Base-by-base conservation (phyloP, 371 early-diverging fungal genomes). In the Dinochytrium kinnereticum region DNA sequence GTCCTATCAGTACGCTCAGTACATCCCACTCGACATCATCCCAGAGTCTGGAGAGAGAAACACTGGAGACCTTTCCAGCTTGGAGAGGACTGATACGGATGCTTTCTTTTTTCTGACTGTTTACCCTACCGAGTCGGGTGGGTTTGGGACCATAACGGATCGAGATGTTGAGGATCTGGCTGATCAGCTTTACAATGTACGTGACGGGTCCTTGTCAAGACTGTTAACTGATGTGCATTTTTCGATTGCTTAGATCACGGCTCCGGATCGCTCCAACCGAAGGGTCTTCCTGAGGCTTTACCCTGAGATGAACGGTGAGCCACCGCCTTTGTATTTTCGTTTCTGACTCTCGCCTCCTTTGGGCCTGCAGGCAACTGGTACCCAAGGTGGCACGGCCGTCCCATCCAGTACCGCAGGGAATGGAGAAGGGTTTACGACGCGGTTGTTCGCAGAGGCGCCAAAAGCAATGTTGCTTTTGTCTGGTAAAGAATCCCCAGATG, bases 51-150 rank as follows among this genome's bases (percentile, higher is more conserved):
- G 69, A 69, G 53, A 19, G 13, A 5, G 5, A 50, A 40, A 37
- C 64, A 66, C 66, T 24, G 66, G 44, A 2, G 37, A 66, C 44
- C 26, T 66, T 5, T n/a, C 44, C 2, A 15, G 7, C 30, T 28
- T 66, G 39, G 66, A 66, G 44, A 33, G 2, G 5, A 66, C 66
- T 5, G 2, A 57, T 0, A 64, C 76, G 30, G 77, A 79, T 53
- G 78, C 79, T 1, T 59, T 75, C 44, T 51, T 82, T 15, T 71
- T 73, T 69, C 33, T 82, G 51, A 82, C 82, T 28, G 75, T 82
- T 39, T 79, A 75, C 61, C 82, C 82, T n/a, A n/a, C 55, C 13
- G 28, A 44, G 1, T 21, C 24, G 10, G 68, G 24, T 10, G 68
- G 68, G 7, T 51, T 68, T 30, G 53, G 17, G 3, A 53, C 50